These are phyloP conservation scores for Lumnitzera littorea DNA, from an alignment of 345 rosid species.

Conservation along the genomic window DNA sequence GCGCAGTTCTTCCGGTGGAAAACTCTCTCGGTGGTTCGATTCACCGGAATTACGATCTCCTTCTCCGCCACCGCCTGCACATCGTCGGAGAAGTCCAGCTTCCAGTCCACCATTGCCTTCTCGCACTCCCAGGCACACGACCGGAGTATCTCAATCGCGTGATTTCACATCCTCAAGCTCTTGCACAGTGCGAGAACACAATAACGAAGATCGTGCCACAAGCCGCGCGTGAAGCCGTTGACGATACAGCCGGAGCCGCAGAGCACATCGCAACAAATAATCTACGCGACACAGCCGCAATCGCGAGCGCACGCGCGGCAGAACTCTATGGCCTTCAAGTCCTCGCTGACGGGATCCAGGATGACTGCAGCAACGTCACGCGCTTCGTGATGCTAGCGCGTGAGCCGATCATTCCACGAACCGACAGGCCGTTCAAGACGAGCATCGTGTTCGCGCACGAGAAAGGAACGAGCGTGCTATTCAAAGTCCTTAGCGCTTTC, in stretches of 20 bases:
- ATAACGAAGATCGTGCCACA: slow-evolving; percentile 73
- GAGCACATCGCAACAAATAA: slow-evolving; percentile 69
- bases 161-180: slow-evolving; percentile 95
- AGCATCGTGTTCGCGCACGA: slow-evolving; percentile 98
- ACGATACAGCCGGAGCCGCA: slow-evolving; percentile 92
- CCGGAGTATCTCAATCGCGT: slow-evolving; percentile 75
- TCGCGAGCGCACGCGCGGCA: slow-evolving; percentile 92
- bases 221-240: slow-evolving; percentile 83
- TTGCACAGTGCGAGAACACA: slow-evolving; percentile 82
- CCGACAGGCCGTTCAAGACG: slow-evolving; percentile 91
- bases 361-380: slow-evolving; percentile 85
- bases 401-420: slow-evolving; percentile 91
- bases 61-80: slow-evolving; percentile 95
- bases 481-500: slow-evolving; percentile 88
- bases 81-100: slow-evolving; percentile 95
- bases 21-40: slow-evolving; percentile 96
- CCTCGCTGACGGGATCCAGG: slow-evolving; percentile 84
- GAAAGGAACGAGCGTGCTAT: slow-evolving; percentile 81
- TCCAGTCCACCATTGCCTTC: slow-evolving; percentile 88
- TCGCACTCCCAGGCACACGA: slow-evolving; percentile 84
- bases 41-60: slow-evolving; percentile 89
- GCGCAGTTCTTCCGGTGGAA: slow-evolving; percentile 89
- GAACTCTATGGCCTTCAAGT: slow-evolving; percentile 74
- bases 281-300: slow-evolving; percentile 79
- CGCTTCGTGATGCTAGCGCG: slow-evolving; percentile 94